Base-by-base conservation (phyloP, 2,329 filamentous ascomycete species). In the Metarhizium guizhouense region DNA sequence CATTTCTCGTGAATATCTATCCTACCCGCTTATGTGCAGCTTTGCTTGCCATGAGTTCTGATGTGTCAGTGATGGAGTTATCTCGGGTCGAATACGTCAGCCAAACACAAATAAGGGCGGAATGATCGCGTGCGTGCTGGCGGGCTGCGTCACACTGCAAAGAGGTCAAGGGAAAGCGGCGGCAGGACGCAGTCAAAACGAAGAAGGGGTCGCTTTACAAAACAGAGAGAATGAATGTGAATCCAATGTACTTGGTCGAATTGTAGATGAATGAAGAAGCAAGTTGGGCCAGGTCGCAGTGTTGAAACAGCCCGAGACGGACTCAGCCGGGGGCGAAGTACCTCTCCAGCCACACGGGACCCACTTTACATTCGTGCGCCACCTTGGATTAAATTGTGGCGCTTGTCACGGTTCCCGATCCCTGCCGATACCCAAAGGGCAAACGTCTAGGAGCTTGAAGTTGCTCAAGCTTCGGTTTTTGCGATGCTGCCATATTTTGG, bases 21-120 rank as follows among this genome's bases (percentile, higher is more conserved):
- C 81, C 63, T 75, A 85, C 85, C 68, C 86, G 81, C 74, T 87
- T 89, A 71, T 84, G 84, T 20, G 86, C 86, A 62, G 86, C 84
- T 68, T 84, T 85, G 65, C 83, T 88, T 52, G 86, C 85, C 86
- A 89, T 89, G 60, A 56, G 34, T 69, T 51, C 57, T 40, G 29
- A n/a, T 45, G 34, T 49, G 18, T 13, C 16, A 25, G n/a, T 34
- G 18, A 14, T 16, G 32, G 43, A 8, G 32, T 45, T 16, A 45
- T 34, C 18, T 47, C n/a, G 16, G 36, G 6, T 20, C 14, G 49
- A 56, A 52, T 54, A 56, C 54, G 59, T 57, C 60, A 56, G 62
- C 63, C 59, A 61, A 61, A 61, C 60, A 52, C 43, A 43, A 29
- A 47, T 7, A 47, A 7, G 25, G 2, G 48, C 25, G 10, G 20